Base-by-base conservation (phyloP, 2,329 filamentous ascomycete species). In the Penicillium expansum region DNA sequence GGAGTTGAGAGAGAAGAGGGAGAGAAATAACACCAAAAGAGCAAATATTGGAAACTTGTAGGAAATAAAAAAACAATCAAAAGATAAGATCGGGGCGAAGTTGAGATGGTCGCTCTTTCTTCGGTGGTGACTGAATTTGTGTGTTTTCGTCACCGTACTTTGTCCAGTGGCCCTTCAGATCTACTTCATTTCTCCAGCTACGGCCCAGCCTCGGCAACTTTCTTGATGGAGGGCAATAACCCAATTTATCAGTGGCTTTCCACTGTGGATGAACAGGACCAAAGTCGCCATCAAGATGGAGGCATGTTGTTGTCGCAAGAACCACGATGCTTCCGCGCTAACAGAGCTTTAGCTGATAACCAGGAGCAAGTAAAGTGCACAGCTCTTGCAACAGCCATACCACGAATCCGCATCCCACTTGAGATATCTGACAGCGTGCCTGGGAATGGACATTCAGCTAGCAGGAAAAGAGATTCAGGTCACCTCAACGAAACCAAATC, bases 211-310 rank as follows among this genome's bases (percentile, higher is more conserved):
- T 14, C 20, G 20, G 5, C 14, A 8, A 5, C 16, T 27, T 24
- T 11, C 13, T 22, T 27, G 6, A 62, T 62, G 58, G 52, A 56
- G 11, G 18, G 10, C 5, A 38, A 54, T 16, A 20, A 14, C 35
- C 22, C 39, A 41, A 62, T 66, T n/a, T 44, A 62, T 4, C 58
- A 39, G 41, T 66, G 64, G 64, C 44, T 66, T 43, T 52, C 55
- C 30, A 54, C 30, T 13, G 48, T 64, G 42, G 20, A 52, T 13
- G 14, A 42, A 3, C 41, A 32, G 3, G 27, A 44, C n/a, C 54
- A 33, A 14, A 22, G 20, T 33, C 7, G n/a, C 10, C 3, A 38
- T 5, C 39, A 52, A 20, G 39, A 55, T 48, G 38, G 4, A 51
- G 48, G 44, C 14, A 49, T 27, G 37, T 35, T 41, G 10, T 32